Percentiles rank a stretch among this genome's conserved stretches.
Evolutionary conservation across 768 basidiomycete species (phyloP).

Genomic region (Psilocybe subaeruginosa): DNA sequence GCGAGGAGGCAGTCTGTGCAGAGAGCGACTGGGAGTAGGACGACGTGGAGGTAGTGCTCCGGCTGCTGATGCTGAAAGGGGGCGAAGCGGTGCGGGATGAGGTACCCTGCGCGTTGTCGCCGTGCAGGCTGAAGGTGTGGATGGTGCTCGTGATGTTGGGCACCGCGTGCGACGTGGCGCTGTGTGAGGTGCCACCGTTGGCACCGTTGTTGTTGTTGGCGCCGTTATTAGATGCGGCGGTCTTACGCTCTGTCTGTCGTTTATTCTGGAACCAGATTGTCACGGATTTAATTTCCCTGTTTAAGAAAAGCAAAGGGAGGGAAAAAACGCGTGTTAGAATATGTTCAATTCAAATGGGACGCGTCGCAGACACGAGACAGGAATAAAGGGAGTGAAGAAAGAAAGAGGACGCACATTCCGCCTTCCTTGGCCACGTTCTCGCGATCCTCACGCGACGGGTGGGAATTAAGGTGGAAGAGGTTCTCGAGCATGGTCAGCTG

Average conservation of each 20-base stretch:
- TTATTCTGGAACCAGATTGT: constrained; percentile 90
- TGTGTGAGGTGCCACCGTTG: constrained; percentile 15
- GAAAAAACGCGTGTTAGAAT: constrained; percentile 10
- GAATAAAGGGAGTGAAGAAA: background rate
- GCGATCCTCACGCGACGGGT: constrained; percentile 76
- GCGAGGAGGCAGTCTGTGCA: constrained; percentile 28
- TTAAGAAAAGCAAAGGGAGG: background rate
- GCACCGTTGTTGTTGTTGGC: constrained; percentile 5
- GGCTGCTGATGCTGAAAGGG: constrained; percentile 28
- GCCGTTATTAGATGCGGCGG: constrained; percentile 34
- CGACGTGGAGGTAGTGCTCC: constrained; percentile 26
- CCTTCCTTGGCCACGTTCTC: constrained; percentile 63
- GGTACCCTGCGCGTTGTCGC: constrained; percentile 15
- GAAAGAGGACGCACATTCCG: constrained; percentile 56
- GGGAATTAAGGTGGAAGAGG: constrained; percentile 71
- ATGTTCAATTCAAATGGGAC: background rate
- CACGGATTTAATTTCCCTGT: constrained; percentile 68
- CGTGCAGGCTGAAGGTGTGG: constrained; percentile 30
- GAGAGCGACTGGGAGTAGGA: background rate
- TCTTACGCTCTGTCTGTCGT: constrained; percentile 69
- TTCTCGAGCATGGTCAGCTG: constrained; percentile 77
- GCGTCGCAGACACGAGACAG: background rate
- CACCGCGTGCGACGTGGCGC: constrained; percentile 28
- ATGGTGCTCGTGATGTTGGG: constrained; percentile 31
- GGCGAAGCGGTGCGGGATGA: constrained; percentile 24